Percentiles rank a stretch among this genome's conserved stretches.
Conservation (phyloP, 164 flowering plant species). For the Houttuynia cordata region DNA sequence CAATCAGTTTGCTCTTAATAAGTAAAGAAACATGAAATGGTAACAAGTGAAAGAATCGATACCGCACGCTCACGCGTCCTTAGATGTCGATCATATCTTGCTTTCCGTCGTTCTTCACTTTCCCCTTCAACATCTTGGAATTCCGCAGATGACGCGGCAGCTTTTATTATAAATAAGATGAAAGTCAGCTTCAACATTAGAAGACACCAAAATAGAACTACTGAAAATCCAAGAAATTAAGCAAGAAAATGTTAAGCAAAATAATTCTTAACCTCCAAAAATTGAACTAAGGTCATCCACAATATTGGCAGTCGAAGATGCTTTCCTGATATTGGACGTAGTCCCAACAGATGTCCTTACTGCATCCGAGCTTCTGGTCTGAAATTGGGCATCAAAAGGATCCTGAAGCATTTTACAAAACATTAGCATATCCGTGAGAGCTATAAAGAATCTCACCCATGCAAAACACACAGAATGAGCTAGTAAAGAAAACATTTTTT, state of each 20-base stretch:
- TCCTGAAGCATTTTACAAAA: conserved; percentile 32
- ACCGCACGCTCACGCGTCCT: conserved; percentile 63
- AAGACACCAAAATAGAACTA: not conserved
- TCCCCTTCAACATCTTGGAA: conserved; percentile 76
- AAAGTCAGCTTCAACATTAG: not conserved
- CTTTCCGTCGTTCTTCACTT: conserved; percentile 64
- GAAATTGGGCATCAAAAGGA: conserved; percentile 51
- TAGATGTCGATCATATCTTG: conserved; percentile 47
- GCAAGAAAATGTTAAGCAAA: not conserved
- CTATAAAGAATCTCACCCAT: not conserved
- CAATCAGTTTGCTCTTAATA: not conserved
- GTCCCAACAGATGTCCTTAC: conserved; percentile 38
- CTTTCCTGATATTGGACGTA: conserved; percentile 55
- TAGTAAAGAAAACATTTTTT: too few relatives aligned
- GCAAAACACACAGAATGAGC: not conserved
- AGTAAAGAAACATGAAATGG: not conserved
- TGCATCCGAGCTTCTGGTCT: conserved; percentile 45
- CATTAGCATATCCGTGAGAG: not conserved
- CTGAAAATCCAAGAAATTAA: not conserved
- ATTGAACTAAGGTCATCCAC: conserved; percentile 78
- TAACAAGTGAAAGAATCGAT: conserved; percentile 8
- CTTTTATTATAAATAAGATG: conserved; percentile 12
- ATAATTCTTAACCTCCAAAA: conserved; percentile 54
- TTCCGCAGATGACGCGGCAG: conserved; percentile 32
- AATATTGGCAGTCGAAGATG: conserved; percentile 67